phyloP scores from a whole-genome alignment of 257 asterid species.

The Capsicum pubescens region DNA sequence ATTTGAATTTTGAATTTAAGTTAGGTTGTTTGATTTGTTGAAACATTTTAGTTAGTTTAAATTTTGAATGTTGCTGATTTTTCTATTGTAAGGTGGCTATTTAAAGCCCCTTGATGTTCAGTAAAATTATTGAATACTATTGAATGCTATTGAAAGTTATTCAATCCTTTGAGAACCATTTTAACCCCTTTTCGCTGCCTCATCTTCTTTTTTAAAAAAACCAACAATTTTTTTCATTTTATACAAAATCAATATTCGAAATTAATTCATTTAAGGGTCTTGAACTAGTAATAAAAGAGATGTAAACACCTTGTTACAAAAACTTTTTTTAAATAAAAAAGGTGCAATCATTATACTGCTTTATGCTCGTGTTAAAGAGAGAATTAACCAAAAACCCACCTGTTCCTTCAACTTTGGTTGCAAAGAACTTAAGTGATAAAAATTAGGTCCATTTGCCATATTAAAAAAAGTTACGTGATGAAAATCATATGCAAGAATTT shows the following conservation, averaged over 20 bases:
- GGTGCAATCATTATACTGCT: not conserved
- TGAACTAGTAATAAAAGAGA: not conserved
- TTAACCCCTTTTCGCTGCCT: no score
- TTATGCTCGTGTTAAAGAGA: not conserved
- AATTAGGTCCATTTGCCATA: no score
- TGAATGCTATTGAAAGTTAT: no score
- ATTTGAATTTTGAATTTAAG: no score
- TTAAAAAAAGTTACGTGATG: not conserved
- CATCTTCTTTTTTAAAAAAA: no score
- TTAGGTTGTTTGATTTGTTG: no score
- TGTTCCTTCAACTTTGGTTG: not conserved
- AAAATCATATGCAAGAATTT: not conserved
- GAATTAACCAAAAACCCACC: not conserved
- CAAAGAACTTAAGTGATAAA: not conserved
- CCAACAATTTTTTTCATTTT: not conserved
- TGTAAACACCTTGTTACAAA: conserved; percentile 3
- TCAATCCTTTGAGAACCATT: no score
- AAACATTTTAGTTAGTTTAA: no score
- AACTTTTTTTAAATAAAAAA: not conserved
- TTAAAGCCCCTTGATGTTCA: no score
- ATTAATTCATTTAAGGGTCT: conserved; percentile 17
- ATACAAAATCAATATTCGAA: not conserved
- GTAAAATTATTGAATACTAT: no score
- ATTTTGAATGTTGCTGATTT: no score
- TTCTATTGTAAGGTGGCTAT: no score